Evolutionary conservation across 768 basidiomycete species (phyloP).

Genomic region (Mycena metata): DNA sequence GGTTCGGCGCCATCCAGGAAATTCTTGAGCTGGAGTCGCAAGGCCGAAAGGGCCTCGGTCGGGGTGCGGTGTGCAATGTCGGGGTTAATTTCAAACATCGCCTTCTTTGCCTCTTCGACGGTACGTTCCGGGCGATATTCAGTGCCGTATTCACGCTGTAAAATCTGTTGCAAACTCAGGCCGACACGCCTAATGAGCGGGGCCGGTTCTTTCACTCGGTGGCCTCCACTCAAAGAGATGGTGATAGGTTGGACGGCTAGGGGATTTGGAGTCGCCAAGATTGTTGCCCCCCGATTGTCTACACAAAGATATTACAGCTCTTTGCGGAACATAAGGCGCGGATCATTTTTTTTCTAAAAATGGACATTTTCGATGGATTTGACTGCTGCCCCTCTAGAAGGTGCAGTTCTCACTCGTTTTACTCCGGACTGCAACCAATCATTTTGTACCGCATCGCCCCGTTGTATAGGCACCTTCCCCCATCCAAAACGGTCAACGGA

Average conservation of each 20-base stretch:
- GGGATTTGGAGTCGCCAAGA: constrained; percentile 13
- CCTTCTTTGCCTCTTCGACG: not conserved
- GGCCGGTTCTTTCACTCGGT: not conserved
- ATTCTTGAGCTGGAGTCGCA: constrained; percentile 6
- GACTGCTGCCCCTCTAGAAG: too few species aligned
- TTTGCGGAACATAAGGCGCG: too few species aligned
- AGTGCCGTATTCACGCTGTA: constrained; percentile 12
- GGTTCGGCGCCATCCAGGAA: not conserved
- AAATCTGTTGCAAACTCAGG: not conserved
- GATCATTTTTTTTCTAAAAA: too few species aligned
- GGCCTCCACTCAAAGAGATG: not conserved
- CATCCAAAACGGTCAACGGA: too few species aligned
- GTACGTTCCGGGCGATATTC: constrained; percentile 3
- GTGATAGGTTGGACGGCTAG: constrained; percentile 8
- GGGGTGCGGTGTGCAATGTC: constrained; percentile 6
- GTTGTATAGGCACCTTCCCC: too few species aligned
- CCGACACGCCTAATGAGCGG: constrained; percentile 9
- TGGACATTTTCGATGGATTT: too few species aligned
- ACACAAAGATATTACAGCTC: not conserved
- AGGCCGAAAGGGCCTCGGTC: not conserved
- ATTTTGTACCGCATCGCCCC: too few species aligned
- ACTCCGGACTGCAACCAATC: too few species aligned
- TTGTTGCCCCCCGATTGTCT: constrained; percentile 14
- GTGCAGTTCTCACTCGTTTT: too few species aligned
- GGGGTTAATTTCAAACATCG: not conserved